phyloP scores from a whole-genome alignment of 1,284 basidiomycete species.

The Cutaneotrichosporon sp. region DNA sequence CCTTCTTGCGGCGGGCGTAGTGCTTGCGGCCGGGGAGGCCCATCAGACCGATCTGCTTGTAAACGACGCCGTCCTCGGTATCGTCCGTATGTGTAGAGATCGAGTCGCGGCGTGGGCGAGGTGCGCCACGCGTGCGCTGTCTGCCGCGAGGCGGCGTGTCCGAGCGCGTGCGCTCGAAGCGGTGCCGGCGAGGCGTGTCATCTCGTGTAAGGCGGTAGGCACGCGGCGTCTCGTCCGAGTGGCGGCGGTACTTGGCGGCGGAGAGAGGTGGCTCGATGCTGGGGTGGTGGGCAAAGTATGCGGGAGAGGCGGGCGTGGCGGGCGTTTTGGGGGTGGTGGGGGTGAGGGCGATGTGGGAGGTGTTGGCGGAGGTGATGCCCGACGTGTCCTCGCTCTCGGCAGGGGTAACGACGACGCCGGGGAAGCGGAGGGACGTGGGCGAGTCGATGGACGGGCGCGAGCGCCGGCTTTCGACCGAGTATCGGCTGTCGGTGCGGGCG shows the following conservation, averaged over 20 bases:
- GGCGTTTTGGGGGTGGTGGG: not conserved
- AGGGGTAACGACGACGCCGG: not conserved
- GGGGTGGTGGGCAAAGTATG: not conserved
- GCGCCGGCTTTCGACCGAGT: not conserved
- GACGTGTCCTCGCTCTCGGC: not conserved
- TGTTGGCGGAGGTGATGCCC: not conserved
- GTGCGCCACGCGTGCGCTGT: not conserved
- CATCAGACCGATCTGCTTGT: slow-evolving; percentile 15
- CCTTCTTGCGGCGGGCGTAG: slow-evolving; percentile 7
- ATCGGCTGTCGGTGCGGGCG: not conserved
- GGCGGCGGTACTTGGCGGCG: not conserved
- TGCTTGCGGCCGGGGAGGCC: slow-evolving; percentile 8
- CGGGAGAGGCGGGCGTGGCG: not conserved
- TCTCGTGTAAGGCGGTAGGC: not conserved
- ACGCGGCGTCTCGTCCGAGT: not conserved
- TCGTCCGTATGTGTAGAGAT: slow-evolving; percentile 2
- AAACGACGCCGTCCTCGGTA: slow-evolving; percentile 9
- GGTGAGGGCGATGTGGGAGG: not conserved
- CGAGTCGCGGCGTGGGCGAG: not conserved
- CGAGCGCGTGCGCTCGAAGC: not conserved
- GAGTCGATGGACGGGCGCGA: not conserved
- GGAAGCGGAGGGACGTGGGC: not conserved
- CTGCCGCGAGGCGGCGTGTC: slow-evolving; percentile 5
- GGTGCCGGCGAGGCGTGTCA: not conserved
- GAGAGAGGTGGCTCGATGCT: not conserved